phyloP scores from a whole-genome alignment of 2,329 filamentous ascomycete genomes.

The Mariannaea sp. region DNA sequence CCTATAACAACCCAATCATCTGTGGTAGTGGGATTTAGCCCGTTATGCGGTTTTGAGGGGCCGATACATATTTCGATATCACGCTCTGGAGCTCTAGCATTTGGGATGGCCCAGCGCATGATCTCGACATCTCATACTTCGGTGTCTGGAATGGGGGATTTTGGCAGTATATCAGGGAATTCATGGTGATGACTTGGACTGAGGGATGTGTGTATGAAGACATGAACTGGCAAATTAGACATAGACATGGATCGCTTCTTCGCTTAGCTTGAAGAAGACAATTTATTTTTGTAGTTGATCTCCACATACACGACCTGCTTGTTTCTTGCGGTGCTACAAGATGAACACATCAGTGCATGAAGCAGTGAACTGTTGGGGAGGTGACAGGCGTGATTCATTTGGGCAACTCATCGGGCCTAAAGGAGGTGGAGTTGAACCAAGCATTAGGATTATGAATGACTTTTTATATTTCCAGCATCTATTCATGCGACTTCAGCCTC shows the following conservation, averaged over 20 bases:
- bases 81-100: constrained; percentile 15
- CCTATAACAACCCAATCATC: constrained; percentile 17
- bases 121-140: constrained; percentile 22
- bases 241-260: constrained; percentile 29
- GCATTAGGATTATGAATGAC: not conserved
- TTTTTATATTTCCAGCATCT: not conserved
- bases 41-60: constrained; percentile 13
- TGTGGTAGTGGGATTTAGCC: constrained; percentile 21
- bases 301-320: not conserved
- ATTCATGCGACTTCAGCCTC: too few relatives aligned
- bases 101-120: constrained; percentile 17
- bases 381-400: too few relatives aligned
- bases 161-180: constrained; percentile 9
- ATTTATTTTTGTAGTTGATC: not conserved
- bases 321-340: too few relatives aligned
- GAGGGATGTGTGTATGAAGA: constrained; percentile 29
- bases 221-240: constrained; percentile 30
- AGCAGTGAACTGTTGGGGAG: too few relatives aligned
- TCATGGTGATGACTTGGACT: constrained; percentile 19
- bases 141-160: constrained; percentile 6
- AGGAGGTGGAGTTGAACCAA: too few relatives aligned
- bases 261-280: not conserved
- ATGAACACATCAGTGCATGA: too few relatives aligned
- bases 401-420: too few relatives aligned
- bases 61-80: constrained; percentile 21